These are phyloP conservation scores for Microcyclospora pomicola DNA, from an alignment of 2,329 filamentous ascomycete genomes.

Conservation along the genomic window DNA sequence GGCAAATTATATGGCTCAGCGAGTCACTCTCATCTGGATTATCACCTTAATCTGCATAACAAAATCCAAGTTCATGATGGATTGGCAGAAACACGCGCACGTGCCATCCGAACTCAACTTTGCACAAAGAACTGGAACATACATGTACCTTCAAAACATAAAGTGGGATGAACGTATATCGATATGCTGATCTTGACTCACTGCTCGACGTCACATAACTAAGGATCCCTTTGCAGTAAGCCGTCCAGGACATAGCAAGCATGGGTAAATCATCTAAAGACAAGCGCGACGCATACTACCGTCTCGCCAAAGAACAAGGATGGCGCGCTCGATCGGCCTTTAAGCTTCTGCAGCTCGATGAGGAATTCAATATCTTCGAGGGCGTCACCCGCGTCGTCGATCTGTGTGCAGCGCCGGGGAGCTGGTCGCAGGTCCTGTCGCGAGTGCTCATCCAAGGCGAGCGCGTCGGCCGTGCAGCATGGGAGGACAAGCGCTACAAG, in stretches of 20 bases:
- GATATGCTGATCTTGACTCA: no score
- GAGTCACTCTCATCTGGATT: no score
- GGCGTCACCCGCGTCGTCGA: constrained; percentile 88
- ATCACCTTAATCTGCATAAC: no score
- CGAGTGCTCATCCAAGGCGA: constrained; percentile 87
- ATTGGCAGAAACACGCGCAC: no score
- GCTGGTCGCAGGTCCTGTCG: constrained; percentile 94
- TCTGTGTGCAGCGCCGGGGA: constrained; percentile 86
- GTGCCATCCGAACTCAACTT: no score
- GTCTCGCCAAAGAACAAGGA: constrained; percentile 95
- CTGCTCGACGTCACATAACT: no score
- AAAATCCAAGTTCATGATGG: no score
- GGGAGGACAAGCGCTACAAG: constrained; percentile 68
- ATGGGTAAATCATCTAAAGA: constrained; percentile 82
- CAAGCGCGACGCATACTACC: constrained; percentile 95
- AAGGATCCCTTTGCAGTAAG: no score
- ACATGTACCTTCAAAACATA: no score
- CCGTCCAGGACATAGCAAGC: neutral
- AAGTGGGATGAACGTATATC: no score
- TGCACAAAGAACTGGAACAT: no score
- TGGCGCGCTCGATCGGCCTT: constrained; percentile 95
- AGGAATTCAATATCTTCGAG: constrained; percentile 88
- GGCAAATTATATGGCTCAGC: no score
- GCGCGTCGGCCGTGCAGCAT: constrained; percentile 71
- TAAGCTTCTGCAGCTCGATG: constrained; percentile 91